A percentile compares a stretch with the other conserved stretches of the same genome.
phyloP scores from a whole-genome alignment of 2,329 filamentous ascomycete species.

The Podosphaera fusca region DNA sequence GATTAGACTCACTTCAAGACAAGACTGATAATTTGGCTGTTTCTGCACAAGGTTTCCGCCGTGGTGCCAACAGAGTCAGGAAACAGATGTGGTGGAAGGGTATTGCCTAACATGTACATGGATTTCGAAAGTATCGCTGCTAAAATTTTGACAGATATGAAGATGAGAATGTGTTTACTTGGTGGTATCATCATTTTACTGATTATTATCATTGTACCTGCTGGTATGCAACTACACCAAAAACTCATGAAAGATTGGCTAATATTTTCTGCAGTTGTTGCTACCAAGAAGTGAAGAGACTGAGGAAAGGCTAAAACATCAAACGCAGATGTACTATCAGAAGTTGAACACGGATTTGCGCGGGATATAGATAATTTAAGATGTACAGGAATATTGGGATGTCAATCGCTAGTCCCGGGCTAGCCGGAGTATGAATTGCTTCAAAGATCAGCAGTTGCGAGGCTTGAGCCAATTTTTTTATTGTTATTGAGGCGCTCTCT shows the following conservation, averaged over 20 bases:
- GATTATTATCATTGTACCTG: slow-evolving; percentile 80
- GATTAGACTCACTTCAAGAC: slow-evolving; percentile 69
- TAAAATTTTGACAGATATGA: slow-evolving; percentile 45
- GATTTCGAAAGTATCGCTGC: not conserved
- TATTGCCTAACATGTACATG: not conserved
- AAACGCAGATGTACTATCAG: not conserved
- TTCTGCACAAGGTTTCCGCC: slow-evolving; percentile 85
- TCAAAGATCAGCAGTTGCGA: slow-evolving; percentile 17
- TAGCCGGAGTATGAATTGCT: slow-evolving; percentile 15
- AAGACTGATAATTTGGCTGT: slow-evolving; percentile 87
- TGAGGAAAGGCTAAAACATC: not conserved
- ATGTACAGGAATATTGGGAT: slow-evolving; percentile 14
- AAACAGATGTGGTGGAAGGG: slow-evolving; percentile 98
- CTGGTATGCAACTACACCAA: slow-evolving; percentile 39
- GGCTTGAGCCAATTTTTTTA: slow-evolving; percentile 14
- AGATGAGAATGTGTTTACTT: slow-evolving; percentile 96
- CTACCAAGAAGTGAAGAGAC: slow-evolving; percentile 18
- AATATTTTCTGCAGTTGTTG: slow-evolving; percentile 19
- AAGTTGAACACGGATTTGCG: slow-evolving; percentile 4
- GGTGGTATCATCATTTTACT: slow-evolving; percentile 77
- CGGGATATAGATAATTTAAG: slow-evolving; percentile 3
- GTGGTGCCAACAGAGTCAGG: slow-evolving; percentile 85
- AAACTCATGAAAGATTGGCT: not conserved
- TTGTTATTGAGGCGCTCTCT: slow-evolving; percentile 5
- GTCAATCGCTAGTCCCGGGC: slow-evolving; percentile 18